Base-by-base conservation (phyloP, 768 basidiomycete genomes). In the Mycena belliarum region DNA sequence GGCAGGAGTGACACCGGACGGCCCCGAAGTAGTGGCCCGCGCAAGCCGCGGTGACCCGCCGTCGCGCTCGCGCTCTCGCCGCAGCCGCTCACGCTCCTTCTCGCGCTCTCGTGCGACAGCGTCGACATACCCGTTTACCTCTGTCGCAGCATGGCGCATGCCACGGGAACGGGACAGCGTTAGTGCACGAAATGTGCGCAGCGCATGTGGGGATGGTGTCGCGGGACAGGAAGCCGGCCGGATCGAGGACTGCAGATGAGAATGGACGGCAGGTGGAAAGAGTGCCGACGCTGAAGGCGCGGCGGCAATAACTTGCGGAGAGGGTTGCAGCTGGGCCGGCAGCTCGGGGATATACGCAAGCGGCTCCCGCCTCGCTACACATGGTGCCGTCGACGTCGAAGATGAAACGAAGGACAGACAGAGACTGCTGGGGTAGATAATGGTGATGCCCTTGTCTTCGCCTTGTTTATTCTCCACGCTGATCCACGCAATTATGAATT, bases 391-490 rank as follows among this genome's bases (percentile, higher is more conserved):
- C 12, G 72, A 64, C 16, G 75, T 51, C 45, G 65, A 20, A n/a
- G 70, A 59, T 63, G 76, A 69, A 69, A 79, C n/a, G 70, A 74
- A 72, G 69, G 76, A 70, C 23, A 81, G 65, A 61, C 85, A 88
- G 5, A 93, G 80, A 1, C 75, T 70, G 2, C 80, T 71, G 2
- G 91, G 91, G 76, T 90, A 93, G 60, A 92, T 83, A 47, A 88
- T 75, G n/a, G 81, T 75, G 28, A 89, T 73, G 1, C 90, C 90
- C 64, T 91, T 91, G 62, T 90, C 88, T 68, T 92, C 90, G 29
- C 88, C 89, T 61, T 88, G 89, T 60, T 81, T 85, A 65, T 89
- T 89, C 69, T 90, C 83, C 20, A 92, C 86, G 29, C 79, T 80
- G 35, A 91, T 77, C 86, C 87, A 92, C 4, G 82, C 88, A 50